Conservation (phyloP, 2,329 filamentous ascomycete species). For the Coccinonectria pachysandricola region DNA sequence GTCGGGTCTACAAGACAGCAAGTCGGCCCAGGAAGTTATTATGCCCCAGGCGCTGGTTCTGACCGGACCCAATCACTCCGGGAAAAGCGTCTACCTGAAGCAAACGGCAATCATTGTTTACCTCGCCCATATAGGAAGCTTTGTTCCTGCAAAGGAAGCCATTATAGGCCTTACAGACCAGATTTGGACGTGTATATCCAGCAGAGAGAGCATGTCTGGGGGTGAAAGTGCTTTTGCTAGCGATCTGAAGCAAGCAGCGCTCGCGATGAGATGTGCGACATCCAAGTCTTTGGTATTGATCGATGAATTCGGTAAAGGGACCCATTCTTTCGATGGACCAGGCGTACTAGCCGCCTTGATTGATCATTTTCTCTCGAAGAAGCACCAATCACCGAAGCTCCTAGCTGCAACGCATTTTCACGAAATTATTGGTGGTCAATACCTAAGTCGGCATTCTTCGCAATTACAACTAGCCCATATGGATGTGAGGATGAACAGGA, state of each 20-base stretch:
- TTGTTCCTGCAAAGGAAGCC: slow-evolving; percentile 70
- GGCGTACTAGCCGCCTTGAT: slow-evolving; percentile 49
- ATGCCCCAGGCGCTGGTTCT: slow-evolving; percentile 61
- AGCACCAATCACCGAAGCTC: slow-evolving; percentile 40
- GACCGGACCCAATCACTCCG: slow-evolving; percentile 92
- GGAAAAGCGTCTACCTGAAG: slow-evolving; percentile 93
- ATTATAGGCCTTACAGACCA: slow-evolving; percentile 82
- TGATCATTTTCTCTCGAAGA: slow-evolving; percentile 41
- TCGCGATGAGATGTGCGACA: slow-evolving; percentile 66
- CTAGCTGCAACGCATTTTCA: slow-evolving; percentile 54
- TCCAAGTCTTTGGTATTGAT: slow-evolving; percentile 72
- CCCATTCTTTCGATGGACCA: slow-evolving; percentile 45
- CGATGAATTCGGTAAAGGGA: slow-evolving; percentile 77
- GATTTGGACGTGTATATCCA: slow-evolving; percentile 77
- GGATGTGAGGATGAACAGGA: slow-evolving; percentile 52
- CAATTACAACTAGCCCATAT: slow-evolving; percentile 57
- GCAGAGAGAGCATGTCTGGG: slow-evolving; percentile 51
- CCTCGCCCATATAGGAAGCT: slow-evolving; percentile 86
- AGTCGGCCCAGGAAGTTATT: slow-evolving; percentile 2
- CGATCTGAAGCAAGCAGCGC: slow-evolving; percentile 77
- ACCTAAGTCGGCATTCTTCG: slow-evolving; percentile 40
- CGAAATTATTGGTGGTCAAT: slow-evolving; percentile 60
- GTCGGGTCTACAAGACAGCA: slow-evolving; percentile 40
- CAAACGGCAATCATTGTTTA: slow-evolving; percentile 87
- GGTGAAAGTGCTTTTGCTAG: slow-evolving; percentile 58